Evolutionary conservation across 148 eudicot genomes (phyloP).

Genomic region (Vaccinium vitisidaea): DNA sequence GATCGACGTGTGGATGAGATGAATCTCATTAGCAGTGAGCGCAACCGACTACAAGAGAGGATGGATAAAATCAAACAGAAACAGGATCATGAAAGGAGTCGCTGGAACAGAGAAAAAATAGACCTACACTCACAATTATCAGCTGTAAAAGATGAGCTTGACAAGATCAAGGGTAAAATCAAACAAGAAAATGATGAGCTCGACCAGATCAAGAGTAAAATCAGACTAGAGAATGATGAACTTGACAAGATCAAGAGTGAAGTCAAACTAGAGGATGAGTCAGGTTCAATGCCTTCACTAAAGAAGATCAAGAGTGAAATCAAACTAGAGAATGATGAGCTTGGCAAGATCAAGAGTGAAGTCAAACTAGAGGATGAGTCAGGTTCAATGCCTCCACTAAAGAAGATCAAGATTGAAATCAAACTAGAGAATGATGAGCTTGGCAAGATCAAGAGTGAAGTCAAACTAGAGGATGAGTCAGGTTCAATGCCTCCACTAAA

Average conservation of each 20-base stretch:
- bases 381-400: too few species aligned
- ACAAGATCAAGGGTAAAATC: neutral
- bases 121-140: neutral
- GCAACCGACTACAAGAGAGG: neutral
- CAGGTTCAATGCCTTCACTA: too few species aligned
- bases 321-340: neutral
- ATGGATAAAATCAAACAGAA: neutral
- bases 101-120: neutral
- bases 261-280: neutral
- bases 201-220: neutral
- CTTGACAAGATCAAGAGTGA: neutral
- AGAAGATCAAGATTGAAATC: neutral
- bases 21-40: conserved; percentile 2
- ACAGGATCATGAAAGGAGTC: neutral
- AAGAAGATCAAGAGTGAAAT: neutral
- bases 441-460: neutral
- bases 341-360: neutral
- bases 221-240: neutral
- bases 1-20: neutral
- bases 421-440: neutral
- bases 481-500: neutral
- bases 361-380: neutral
- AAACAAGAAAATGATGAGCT: neutral
- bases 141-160: neutral
- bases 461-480: neutral